Evolutionary conservation across 176 grass and related monocot genomes (phyloP).

Genomic region (Phyllostachys edulis): DNA sequence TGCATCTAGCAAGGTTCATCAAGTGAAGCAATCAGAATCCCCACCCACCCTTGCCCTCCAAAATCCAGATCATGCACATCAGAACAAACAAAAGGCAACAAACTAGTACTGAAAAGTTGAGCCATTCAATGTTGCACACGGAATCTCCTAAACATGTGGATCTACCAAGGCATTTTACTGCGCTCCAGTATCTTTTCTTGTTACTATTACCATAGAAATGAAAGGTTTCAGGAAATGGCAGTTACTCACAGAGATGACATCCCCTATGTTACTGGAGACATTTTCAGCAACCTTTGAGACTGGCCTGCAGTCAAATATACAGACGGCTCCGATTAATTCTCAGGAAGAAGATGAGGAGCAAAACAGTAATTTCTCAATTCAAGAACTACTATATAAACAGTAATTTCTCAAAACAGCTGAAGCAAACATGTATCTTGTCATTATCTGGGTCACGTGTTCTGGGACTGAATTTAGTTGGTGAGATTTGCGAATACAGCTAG

Average conservation of each 20-base stretch:
- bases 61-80: neutral
- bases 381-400: neutral
- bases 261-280: slow-evolving; percentile 70
- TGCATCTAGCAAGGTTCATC: neutral
- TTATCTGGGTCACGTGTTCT: neutral
- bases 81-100: slow-evolving; percentile 31
- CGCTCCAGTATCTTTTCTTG: neutral
- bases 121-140: slow-evolving; percentile 9
- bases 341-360: neutral
- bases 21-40: slow-evolving; percentile 12
- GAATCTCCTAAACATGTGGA: slow-evolving; percentile 14
- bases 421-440: slow-evolving; percentile 1
- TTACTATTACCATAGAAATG: neutral
- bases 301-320: slow-evolving; percentile 46
- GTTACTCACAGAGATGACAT: slow-evolving; percentile 67
- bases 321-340: neutral
- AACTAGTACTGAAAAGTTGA: slow-evolving; percentile 6
- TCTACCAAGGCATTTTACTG: neutral
- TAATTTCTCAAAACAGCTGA: neutral
- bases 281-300: slow-evolving; percentile 71
- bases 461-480: neutral
- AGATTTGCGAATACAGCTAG: neutral
- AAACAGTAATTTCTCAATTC: neutral
- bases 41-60: slow-evolving; percentile 1
- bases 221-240: neutral